Base-by-base conservation (phyloP, 2,329 filamentous ascomycete species). In the Chalaropsis ovoidea region DNA sequence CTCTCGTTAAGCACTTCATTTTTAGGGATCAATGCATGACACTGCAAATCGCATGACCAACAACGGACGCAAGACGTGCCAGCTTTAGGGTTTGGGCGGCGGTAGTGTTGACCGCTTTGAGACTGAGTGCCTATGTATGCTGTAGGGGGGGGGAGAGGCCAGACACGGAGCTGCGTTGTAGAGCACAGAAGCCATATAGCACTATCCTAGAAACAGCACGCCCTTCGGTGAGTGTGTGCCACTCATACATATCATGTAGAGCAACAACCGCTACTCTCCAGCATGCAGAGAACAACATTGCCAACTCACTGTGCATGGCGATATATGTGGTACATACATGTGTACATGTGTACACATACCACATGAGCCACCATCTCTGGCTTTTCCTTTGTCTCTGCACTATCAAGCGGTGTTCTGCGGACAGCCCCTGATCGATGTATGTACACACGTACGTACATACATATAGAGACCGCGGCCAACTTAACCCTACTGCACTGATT, bases 21-120 rank as follows among this genome's bases (percentile, higher is more conserved):
- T 35, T 58, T 10, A 24, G 52, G 27, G 27, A 31, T 31, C 52
- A 35, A 35, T 58, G 52, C 52, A 35, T 58, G 52, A 31, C 52
- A 58, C n/a, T 58, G 52, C 52, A 58, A 35, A 58, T 58, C 52
- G 52, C 52, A 58, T 35, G 52, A 35, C 52, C 52, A 31, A 58
- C 24, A 35, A 58, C 27, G 7, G 52, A 58, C 15, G 2, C 13
- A 47, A 10, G n/a, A 19, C 1, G 43, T 47, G n/a, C 42, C 17
- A n/a, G 42, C 7, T 15, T 15, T 47, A 47, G 43, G 43, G 42
- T 43, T 43, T 43, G 11, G 7, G 11, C 17, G 7, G 42, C 42
- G 11, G 42, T 6, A 43, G 42, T 43, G 42, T 43, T 43, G 11
- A 43, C 42, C 42, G 42, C 42, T 43, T 43, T 43, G 42, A 43